Base-by-base conservation (phyloP, 2,329 filamentous ascomycete genomes). In the Lecanosticta acicola region DNA sequence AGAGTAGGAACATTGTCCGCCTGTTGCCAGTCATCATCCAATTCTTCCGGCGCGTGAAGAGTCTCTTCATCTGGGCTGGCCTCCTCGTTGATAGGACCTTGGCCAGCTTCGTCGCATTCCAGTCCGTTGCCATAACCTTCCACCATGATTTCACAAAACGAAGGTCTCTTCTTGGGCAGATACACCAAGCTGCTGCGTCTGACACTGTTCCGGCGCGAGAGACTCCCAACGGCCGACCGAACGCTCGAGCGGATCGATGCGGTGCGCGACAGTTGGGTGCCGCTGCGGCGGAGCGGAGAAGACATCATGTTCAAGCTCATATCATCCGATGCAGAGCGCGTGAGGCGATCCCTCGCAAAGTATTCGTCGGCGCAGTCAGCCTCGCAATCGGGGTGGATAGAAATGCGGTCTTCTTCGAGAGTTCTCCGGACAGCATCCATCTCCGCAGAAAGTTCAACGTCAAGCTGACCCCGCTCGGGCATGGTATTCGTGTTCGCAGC, bases 301-400 rank as follows among this genome's bases (percentile, higher is more conserved):
- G 54, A 51, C 29, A 54, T 43, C 39, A 54, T 50, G 35, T 46
- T 48, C 21, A 58, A 32, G 34, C 44, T 48, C 17, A 17, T 41
- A 18, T 46, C 19, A 21, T 56, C 48, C 5, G 53, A 51, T 2
- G 46, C 44, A n/a, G 49, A 47, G 7, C 56, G 39, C 5, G 54
- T 56, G n/a, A 55, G 34, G n/a, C 49, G 40, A n/a, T 50, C 50
- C 38, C 51, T 48, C 10, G 57, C 49, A 49, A 67, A 65, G 48
- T 61, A 66, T 36, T 59, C 66, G 51, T 51, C 58, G 44, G 55
- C 62, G 57, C 66, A 68, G 32, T 70, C 66, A 17, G 64, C 66
- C 41, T 73, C 67, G 48, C 72, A 75, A 39, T 75, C 72, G 2
- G 72, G 71, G 35, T 69, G 63, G 8, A 74, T 72, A 1, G 59